Evolutionary conservation across 345 rosid species (phyloP), one percentile per base, ranked within the genome.

Genomic region (Angophora floribunda): DNA sequence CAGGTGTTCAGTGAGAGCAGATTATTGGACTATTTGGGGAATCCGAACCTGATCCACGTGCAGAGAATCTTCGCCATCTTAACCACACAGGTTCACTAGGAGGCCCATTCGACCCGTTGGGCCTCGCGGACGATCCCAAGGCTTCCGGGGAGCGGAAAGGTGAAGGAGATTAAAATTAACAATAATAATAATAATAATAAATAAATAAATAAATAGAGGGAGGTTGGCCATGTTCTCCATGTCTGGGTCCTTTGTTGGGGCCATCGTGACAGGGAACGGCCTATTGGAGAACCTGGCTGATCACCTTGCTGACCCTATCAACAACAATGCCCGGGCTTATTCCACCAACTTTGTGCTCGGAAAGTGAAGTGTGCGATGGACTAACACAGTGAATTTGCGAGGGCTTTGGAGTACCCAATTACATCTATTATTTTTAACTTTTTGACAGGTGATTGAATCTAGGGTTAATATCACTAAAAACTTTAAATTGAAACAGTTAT

Each of bases 121-220:
- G 89, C 28, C 51, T 90, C 10, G 22, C 51, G 41, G 86, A 90
- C 19, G 91, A 41, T 53, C 90, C 89, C 5, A 52, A 75, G 51
- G 55, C 89, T 85, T 90, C 87, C 21, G 51, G 86, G n/a, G 88
- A 21, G 87, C 89, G 85, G 12, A 90, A 36, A 87, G 85, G 87
- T 87, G 22, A 89, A 89, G 89, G 87, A 87, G 57, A 85, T 36
- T 36, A 36, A 36, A 36, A 36, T 36, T 36, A 36, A 36, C 41
- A 36, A 36, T 36, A 36, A 36, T 36, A 36, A 36, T 2, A 36
- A 36, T 36, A 36, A 36, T n/a, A n/a, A 36, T 36, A 36, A 36
- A 36, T 36, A 36, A 36, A 36, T 16, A 44, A 85, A 87, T 4
- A 51, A 85, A 87, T 30, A 36, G 41, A 36, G 87, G 87, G 12